Evolutionary conservation across 768 basidiomycete species (phyloP).

Genomic region (Panaeolus papilionaceus): DNA sequence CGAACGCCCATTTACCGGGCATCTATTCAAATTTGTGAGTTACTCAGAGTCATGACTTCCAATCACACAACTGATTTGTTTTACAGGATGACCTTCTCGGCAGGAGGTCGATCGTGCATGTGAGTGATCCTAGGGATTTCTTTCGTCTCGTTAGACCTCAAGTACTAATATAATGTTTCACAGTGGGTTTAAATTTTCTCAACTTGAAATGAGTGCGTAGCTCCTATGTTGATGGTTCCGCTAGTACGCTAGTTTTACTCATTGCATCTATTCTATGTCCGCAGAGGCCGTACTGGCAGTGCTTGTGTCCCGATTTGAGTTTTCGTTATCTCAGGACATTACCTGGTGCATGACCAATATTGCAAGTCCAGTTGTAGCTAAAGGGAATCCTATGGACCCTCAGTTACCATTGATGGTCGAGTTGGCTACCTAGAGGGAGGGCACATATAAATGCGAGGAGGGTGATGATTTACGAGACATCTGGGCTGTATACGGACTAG

Average conservation of each 20-base stretch:
- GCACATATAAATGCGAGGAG: too few species aligned
- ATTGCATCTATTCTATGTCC: not conserved
- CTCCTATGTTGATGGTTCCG: not conserved
- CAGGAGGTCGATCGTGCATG: slow-evolving; percentile 24
- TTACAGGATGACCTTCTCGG: slow-evolving; percentile 24
- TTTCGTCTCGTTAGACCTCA: not conserved
- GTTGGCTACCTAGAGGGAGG: not conserved
- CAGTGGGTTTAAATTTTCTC: slow-evolving; percentile 59
- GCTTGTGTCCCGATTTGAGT: slow-evolving; percentile 18
- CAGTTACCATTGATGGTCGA: slow-evolving; percentile 8
- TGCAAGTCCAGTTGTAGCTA: not conserved
- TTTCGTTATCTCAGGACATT: slow-evolving; percentile 17
- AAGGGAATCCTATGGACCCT: not conserved
- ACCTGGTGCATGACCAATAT: slow-evolving; percentile 11
- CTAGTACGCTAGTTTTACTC: too few species aligned
- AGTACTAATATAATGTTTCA: not conserved
- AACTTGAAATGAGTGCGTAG: slow-evolving; percentile 56
- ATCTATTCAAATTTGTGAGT: slow-evolving; percentile 25
- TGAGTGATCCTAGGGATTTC: not conserved
- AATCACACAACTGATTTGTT: not conserved
- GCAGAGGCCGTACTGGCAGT: slow-evolving; percentile 19
- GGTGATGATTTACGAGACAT: too few species aligned
- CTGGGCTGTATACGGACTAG: too few species aligned
- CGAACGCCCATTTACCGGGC: slow-evolving; percentile 32
- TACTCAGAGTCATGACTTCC: not conserved